Conservation (phyloP, 495 filamentous ascomycete species). For the Aspergillus olivimuriae region DNA sequence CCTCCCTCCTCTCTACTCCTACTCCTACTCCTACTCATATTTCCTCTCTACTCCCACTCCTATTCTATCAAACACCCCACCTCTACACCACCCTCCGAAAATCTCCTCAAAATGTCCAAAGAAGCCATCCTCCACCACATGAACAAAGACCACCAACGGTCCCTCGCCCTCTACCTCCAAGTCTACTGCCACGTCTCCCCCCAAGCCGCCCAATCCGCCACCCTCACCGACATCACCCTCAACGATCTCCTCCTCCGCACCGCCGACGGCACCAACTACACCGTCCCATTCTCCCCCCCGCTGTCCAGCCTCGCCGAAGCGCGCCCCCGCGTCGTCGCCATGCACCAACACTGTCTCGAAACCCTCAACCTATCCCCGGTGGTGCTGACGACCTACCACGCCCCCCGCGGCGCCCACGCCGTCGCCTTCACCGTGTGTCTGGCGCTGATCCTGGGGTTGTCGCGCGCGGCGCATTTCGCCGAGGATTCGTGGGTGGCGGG, state of each 20-base stretch:
- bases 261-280: constrained; percentile 40
- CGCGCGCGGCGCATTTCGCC: constrained; percentile 47
- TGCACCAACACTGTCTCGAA: constrained; percentile 54
- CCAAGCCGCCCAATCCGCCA: constrained; percentile 39
- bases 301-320: constrained; percentile 55
- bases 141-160: constrained; percentile 68
- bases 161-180: constrained; percentile 60
- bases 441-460: constrained; percentile 36
- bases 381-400: constrained; percentile 48
- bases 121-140: constrained; percentile 69
- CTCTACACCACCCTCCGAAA: no score
- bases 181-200: constrained; percentile 49
- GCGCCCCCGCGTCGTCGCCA: constrained; percentile 56
- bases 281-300: constrained; percentile 56
- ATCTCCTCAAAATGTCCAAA: no score
- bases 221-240: constrained; percentile 54
- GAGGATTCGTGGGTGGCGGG: constrained; percentile 44
- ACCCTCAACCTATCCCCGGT: constrained; percentile 51
- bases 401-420: constrained; percentile 32
- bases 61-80: no score
- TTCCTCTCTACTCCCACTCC: no score
- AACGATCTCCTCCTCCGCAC: constrained; percentile 45
- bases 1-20: no score
- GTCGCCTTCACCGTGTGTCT: constrained; percentile 42
- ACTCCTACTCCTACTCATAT: no score